Percentiles rank a stretch among this genome's conserved stretches.
Evolutionary conservation across 2,329 filamentous ascomycete species (phyloP).

Genomic region (Trichothecium roseum): DNA sequence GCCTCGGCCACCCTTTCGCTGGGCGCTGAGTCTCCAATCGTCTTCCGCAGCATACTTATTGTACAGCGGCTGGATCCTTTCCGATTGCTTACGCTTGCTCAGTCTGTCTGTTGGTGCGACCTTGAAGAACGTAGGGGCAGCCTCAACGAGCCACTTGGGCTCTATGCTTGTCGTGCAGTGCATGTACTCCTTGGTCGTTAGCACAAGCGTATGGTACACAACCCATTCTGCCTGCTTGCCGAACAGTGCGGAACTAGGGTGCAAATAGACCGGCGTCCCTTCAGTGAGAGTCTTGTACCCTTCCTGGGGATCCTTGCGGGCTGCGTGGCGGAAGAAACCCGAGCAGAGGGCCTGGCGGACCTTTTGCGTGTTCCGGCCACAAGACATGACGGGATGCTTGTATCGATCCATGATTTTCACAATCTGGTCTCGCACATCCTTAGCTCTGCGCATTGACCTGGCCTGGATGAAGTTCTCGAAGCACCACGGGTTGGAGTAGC

Average conservation of each 20-base stretch:
- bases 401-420: slow-evolving; percentile 91
- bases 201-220: slow-evolving; percentile 80
- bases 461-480: slow-evolving; percentile 97
- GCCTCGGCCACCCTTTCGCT: slow-evolving; percentile 72
- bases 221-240: slow-evolving; percentile 96
- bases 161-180: slow-evolving; percentile 88
- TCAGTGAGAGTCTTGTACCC: slow-evolving; percentile 97
- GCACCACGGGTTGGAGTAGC: slow-evolving; percentile 82
- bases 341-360: slow-evolving; percentile 83
- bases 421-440: slow-evolving; percentile 87
- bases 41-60: slow-evolving; percentile 89
- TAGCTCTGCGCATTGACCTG: slow-evolving; percentile 74
- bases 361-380: slow-evolving; percentile 76
- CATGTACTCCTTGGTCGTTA: slow-evolving; percentile 98
- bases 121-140: slow-evolving; percentile 98
- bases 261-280: slow-evolving; percentile 88
- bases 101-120: slow-evolving; percentile 79
- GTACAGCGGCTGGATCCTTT: slow-evolving; percentile 90
- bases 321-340: slow-evolving; percentile 92
- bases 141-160: slow-evolving; percentile 87
- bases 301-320: slow-evolving; percentile 90
- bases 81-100: slow-evolving; percentile 85
- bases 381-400: slow-evolving; percentile 70
- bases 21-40: slow-evolving; percentile 87
- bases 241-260: slow-evolving; percentile 84